Evolutionary conservation across 257 asterid genomes (phyloP).

Genomic region (Marsdenia floribunda): DNA sequence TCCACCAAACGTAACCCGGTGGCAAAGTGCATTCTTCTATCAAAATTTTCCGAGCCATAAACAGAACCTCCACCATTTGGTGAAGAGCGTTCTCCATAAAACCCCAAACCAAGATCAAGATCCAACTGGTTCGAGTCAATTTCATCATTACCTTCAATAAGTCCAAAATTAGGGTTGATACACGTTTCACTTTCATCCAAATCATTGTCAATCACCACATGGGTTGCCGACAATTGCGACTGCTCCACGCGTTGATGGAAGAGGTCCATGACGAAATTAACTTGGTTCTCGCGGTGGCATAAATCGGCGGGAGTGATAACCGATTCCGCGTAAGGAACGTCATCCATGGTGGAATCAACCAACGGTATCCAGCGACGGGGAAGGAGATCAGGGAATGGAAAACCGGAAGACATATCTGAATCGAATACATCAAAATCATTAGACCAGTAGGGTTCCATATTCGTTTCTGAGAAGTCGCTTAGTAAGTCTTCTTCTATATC

Average conservation of each 20-base stretch:
- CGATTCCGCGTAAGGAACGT: slow-evolving; percentile 20
- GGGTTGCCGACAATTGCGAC: slow-evolving; percentile 20
- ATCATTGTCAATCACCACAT: slow-evolving; percentile 13
- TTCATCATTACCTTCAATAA: slow-evolving; percentile 21
- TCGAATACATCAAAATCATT: slow-evolving; percentile 24
- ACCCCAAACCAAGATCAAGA: slow-evolving; percentile 27
- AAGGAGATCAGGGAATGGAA: slow-evolving; percentile 8
- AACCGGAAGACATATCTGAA: slow-evolving; percentile 24
- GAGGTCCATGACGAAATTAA: slow-evolving; percentile 36
- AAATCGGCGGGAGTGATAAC: slow-evolving; percentile 19
- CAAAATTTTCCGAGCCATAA: slow-evolving; percentile 22
- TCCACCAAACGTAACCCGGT: slow-evolving; percentile 28
- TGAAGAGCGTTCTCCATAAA: slow-evolving; percentile 14
- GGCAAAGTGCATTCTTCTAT: slow-evolving; percentile 11
- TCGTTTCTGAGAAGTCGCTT: background rate
- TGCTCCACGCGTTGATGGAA: slow-evolving; percentile 38
- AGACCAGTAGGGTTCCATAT: slow-evolving; percentile 21
- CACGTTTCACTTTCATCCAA: slow-evolving; percentile 17
- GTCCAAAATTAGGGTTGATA: slow-evolving; percentile 16
- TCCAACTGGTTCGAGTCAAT: slow-evolving; percentile 21
- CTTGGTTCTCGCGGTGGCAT: slow-evolving; percentile 29
- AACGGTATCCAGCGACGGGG: background rate
- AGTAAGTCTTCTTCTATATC: slow-evolving; percentile 10
- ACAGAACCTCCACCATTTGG: slow-evolving; percentile 13
- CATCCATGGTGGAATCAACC: slow-evolving; percentile 10